phyloP scores from a whole-genome alignment of 352 stramenopile species.

The Phytopythium helicoides region DNA sequence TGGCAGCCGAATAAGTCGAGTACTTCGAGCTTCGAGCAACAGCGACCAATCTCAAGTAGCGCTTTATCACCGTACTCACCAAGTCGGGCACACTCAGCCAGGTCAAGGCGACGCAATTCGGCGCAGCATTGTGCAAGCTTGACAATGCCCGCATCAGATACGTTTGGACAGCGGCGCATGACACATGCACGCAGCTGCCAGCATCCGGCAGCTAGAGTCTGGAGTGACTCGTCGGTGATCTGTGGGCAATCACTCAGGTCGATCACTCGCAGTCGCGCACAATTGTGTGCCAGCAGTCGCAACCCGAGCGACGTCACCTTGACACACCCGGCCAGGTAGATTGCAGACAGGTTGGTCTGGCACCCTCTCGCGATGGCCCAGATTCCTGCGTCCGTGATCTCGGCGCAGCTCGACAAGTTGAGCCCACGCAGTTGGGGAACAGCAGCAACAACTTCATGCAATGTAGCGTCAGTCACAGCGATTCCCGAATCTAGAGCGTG shows the following conservation, averaged over 20 bases:
- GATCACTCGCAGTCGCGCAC: constrained; percentile 60
- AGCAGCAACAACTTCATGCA: constrained; percentile 87
- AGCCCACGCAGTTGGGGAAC: constrained; percentile 70
- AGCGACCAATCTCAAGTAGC: constrained; percentile 85
- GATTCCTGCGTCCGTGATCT: constrained; percentile 88
- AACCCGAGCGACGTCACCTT: constrained; percentile 88
- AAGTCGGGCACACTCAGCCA: constrained; percentile 82
- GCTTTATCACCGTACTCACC: constrained; percentile 93
- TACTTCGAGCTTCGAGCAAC: constrained; percentile 67
- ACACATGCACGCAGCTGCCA: constrained; percentile 85
- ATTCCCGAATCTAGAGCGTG: constrained; percentile 87
- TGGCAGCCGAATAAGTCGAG: constrained; percentile 89
- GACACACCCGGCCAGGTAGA: constrained; percentile 78
- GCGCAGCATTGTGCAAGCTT: constrained; percentile 89
- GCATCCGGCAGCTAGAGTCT: constrained; percentile 84
- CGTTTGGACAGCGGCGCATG: constrained; percentile 70
- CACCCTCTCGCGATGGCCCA: constrained; percentile 86
- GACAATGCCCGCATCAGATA: constrained; percentile 85
- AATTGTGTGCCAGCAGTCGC: constrained; percentile 87
- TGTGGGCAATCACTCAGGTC: constrained; percentile 86
- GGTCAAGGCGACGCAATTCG: constrained; percentile 73
- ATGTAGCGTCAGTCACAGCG: constrained; percentile 84
- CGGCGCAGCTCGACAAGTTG: constrained; percentile 53
- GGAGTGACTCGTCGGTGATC: constrained; percentile 79
- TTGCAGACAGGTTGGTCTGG: constrained; percentile 45